These are phyloP conservation scores for Sporothrix variecibatus DNA, from an alignment of 2,329 filamentous ascomycete species.

Conservation along the genomic window DNA sequence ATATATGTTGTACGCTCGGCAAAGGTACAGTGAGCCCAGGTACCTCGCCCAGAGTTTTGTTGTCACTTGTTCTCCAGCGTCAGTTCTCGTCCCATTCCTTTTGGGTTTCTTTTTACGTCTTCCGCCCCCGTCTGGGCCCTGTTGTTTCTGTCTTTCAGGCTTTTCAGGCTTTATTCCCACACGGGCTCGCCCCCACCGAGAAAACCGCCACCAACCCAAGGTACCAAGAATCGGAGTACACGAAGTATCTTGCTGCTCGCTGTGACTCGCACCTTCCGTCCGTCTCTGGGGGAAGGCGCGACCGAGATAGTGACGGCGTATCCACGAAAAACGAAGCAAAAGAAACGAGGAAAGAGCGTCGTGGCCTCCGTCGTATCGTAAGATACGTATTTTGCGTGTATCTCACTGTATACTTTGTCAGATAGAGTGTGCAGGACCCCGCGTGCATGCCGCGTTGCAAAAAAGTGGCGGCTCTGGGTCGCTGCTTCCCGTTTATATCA, in stretches of 20 bases:
- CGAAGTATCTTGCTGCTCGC: neutral
- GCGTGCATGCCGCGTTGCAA: neutral
- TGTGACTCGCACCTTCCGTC: slow-evolving; percentile 5
- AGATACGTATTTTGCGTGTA: neutral
- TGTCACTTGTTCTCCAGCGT: neutral
- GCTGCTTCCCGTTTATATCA: slow-evolving; percentile 10
- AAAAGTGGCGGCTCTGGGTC: neutral
- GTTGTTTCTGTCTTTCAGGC: neutral
- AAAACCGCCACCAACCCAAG: slow-evolving; percentile 20
- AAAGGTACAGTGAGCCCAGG: neutral
- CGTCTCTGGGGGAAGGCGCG: neutral
- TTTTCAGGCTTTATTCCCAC: neutral
- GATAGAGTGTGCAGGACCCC: neutral
- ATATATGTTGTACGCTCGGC: neutral
- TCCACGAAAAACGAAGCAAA: slow-evolving; percentile 16
- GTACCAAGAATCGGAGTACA: neutral
- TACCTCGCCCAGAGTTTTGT: slow-evolving; percentile 5
- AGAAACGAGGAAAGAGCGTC: neutral
- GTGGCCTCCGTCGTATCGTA: neutral
- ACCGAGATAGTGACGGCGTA: neutral
- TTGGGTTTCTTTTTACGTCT: neutral
- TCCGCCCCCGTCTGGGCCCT: neutral
- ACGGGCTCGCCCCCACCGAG: slow-evolving; percentile 13
- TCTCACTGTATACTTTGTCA: neutral
- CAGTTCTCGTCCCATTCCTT: neutral